phyloP scores from a whole-genome alignment of 2,329 filamentous ascomycete species.

The Penicillium thymicola region DNA sequence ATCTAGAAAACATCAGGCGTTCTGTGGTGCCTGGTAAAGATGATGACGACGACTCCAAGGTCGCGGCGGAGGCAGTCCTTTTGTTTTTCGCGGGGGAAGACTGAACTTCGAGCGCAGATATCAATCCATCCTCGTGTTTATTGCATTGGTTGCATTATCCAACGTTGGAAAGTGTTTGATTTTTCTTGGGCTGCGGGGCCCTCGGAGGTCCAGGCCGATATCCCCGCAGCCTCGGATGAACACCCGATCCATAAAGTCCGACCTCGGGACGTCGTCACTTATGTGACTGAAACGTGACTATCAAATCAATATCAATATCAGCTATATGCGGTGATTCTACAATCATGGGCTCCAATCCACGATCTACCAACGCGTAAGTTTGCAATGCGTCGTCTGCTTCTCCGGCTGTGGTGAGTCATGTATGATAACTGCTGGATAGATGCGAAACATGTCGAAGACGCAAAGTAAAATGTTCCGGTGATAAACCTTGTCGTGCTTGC shows the following conservation, averaged over 20 bases:
- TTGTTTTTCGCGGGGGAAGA: slow-evolving; percentile 24
- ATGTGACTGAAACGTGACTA: background rate
- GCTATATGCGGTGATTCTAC: background rate
- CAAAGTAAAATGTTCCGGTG: slow-evolving; percentile 24
- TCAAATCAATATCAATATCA: background rate
- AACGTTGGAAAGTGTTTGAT: background rate
- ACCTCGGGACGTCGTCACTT: background rate
- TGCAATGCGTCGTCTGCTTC: background rate
- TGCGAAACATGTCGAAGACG: slow-evolving; percentile 19
- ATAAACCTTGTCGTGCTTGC: slow-evolving; percentile 19
- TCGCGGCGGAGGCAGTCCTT: slow-evolving; percentile 28
- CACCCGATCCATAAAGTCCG: background rate
- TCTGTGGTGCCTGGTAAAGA: slow-evolving; percentile 6
- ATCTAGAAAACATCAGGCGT: slow-evolving; percentile 17
- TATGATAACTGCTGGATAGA: slow-evolving; percentile 6
- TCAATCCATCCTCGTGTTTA: background rate
- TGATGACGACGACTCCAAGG: slow-evolving; percentile 25
- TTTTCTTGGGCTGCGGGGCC: background rate
- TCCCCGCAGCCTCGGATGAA: slow-evolving; percentile 1
- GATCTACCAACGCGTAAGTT: slow-evolving; percentile 9
- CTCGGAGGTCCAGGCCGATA: background rate
- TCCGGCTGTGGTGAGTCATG: background rate
- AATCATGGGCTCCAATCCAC: background rate
- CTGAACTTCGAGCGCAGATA: too few relatives aligned
- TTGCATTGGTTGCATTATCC: background rate